Base-by-base conservation (phyloP, 108 stramenopile genomes). In the Poteriospumella lacustris region DNA sequence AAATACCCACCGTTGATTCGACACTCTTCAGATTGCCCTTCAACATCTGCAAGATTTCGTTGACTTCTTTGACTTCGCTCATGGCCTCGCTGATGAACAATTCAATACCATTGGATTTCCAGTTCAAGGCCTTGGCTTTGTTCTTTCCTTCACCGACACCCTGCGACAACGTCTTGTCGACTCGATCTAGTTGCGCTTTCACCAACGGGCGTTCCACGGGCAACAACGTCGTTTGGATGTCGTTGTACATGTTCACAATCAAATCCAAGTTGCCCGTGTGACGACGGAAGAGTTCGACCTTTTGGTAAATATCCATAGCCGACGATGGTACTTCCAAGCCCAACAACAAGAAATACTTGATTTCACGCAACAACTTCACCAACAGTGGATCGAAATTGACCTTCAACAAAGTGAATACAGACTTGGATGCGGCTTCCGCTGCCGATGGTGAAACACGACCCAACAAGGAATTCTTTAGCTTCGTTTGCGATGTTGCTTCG, bases 321-420 rank as follows among this genome's bases (percentile, higher is more conserved):
- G 79, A 24, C 29, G 0, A 33, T 15, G 85, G 85, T 44, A 82
- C 85, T 41, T 58, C 24, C 9, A 86, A 72, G 44, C 77, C 82
- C 40, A 86, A 64, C 29, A 86, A 82, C 2, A 80, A 73, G 68
- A 86, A 86, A 79, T 86, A 86, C 82, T 86, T 86, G 44, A 86
- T 81, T 59, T 86, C 85, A 2, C 85, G 79, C 42, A 86, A 43
- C 28, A 86, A 79, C 2, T 79, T 72, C 26, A 83, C 82, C 31
- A 86, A 68, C 2, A 77, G 44, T 1, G 85, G 85, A 47, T 81
- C 80, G 39, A 86, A 86, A 79, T 86, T 86, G 42, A 86, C 85
- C 26, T 60, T 28, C 64, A 86, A 78, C 39, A 80, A 58, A 0
- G 58, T 58, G 39, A 28, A 34, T 38, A 56, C 68, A 0, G 28